Percentiles rank a stretch among this genome's conserved stretches.
Conservation (phyloP, 106 monocot species). For the Apostasia ramifera region DNA sequence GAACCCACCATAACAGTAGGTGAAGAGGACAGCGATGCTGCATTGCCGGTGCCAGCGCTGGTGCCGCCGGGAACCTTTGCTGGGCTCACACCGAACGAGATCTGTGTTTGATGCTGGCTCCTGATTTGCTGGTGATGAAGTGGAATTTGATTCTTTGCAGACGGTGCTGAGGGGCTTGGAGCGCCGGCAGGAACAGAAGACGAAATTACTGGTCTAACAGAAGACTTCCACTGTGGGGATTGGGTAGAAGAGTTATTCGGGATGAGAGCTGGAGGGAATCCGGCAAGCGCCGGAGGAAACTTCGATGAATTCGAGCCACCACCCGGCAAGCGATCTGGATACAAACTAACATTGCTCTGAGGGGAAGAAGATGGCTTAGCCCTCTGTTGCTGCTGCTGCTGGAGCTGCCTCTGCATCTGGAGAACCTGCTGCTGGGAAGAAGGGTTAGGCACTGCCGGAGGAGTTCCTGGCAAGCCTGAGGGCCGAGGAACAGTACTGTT, state of each 20-base stretch:
- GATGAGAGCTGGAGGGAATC: slow-evolving; percentile 36
- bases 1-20: slow-evolving; percentile 32
- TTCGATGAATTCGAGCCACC: slow-evolving; percentile 19
- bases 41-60: background rate
- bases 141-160: slow-evolving; percentile 25
- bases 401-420: slow-evolving; percentile 35
- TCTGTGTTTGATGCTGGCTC: slow-evolving; percentile 49
- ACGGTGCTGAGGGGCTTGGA: slow-evolving; percentile 10
- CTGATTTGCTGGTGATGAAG: slow-evolving; percentile 36
- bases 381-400: slow-evolving; percentile 35
- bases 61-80: slow-evolving; percentile 7
- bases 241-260: background rate
- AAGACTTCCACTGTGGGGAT: slow-evolving; percentile 62
- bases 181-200: background rate
- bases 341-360: slow-evolving; percentile 15
- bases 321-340: slow-evolving; percentile 29
- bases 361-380: slow-evolving; percentile 27
- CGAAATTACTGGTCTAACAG: slow-evolving; percentile 12
- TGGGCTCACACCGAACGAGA: slow-evolving; percentile 52
- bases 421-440: slow-evolving; percentile 18
- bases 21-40: slow-evolving; percentile 18
- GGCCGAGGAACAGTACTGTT: slow-evolving; percentile 13
- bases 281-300: slow-evolving; percentile 43
- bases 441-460: slow-evolving; percentile 5
- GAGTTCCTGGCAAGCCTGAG: slow-evolving; percentile 17